These are phyloP conservation scores for Balakata baccata DNA, from an alignment of 345 rosid species.

Conservation along the genomic window DNA sequence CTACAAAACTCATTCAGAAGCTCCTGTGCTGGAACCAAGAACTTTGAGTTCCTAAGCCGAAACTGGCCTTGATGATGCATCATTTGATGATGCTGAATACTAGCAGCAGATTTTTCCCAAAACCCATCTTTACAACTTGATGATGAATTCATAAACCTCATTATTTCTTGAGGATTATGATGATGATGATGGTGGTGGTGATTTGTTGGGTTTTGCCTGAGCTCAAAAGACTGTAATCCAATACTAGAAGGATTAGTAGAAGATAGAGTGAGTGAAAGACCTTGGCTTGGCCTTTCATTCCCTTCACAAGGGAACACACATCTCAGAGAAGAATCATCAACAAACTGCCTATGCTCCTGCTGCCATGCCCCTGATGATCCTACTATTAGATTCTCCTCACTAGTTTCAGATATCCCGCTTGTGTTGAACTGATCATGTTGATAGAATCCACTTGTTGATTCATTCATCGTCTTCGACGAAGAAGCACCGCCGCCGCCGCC, in stretches of 20 bases:
- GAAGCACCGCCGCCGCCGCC: too few relatives aligned
- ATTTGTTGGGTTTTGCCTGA: constrained; percentile 39
- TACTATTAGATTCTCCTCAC: constrained; percentile 37
- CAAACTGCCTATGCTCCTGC: constrained; percentile 46
- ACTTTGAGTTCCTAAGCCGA: constrained; percentile 64
- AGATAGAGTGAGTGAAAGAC: constrained; percentile 91
- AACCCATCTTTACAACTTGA: constrained; percentile 39
- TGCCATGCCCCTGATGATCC: constrained; percentile 48
- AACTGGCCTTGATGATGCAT: constrained; percentile 28
- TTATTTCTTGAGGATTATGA: constrained; percentile 31
- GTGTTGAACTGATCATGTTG: too few relatives aligned
- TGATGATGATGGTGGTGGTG: constrained; percentile 28
- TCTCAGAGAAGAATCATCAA: constrained; percentile 63
- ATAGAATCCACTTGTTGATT: too few relatives aligned
- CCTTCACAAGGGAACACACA: constrained; percentile 76
- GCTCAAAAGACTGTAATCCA: constrained; percentile 75
- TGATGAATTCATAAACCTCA: constrained; percentile 35
- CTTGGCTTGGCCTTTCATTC: constrained; percentile 92
- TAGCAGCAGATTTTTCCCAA: constrained; percentile 39
- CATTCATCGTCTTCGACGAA: too few relatives aligned
- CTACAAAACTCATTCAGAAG: constrained; percentile 89
- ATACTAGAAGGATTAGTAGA: constrained; percentile 74
- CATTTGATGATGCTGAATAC: constrained; percentile 47
- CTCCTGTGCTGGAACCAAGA: constrained; percentile 68
- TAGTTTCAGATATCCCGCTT: too few relatives aligned